A percentile compares a stretch with the other conserved stretches of the same genome.
Evolutionary conservation across 2,329 filamentous ascomycete species (phyloP).

Genomic region (Monosporascus sp.): DNA sequence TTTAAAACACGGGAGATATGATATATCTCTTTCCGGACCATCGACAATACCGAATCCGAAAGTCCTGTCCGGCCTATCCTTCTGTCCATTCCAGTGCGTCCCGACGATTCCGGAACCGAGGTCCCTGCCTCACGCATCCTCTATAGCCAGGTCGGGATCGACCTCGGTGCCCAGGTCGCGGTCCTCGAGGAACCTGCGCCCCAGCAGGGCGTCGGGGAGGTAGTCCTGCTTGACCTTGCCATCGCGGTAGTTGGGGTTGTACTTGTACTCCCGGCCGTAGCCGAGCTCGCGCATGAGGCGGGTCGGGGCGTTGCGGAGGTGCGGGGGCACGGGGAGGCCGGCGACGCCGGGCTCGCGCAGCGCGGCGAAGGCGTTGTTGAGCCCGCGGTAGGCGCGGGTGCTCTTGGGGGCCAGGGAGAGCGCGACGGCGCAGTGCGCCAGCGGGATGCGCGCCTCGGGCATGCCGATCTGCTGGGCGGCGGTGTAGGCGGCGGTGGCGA

Average conservation of each 20-base stretch:
- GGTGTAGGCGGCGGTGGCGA: conserved; percentile 81
- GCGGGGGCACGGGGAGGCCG: conserved; percentile 74
- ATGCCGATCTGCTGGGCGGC: conserved; percentile 91
- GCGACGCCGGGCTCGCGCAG: conserved; percentile 81
- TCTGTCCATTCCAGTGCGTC: no score
- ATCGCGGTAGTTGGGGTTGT: conserved; percentile 84
- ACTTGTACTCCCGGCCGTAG: conserved; percentile 90
- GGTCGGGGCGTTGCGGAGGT: conserved; percentile 89
- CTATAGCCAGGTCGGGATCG: conserved; percentile 61
- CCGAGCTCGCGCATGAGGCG: conserved; percentile 89
- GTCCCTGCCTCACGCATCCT: conserved; percentile 16
- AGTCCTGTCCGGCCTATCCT: no score
- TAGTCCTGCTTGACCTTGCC: conserved; percentile 85
- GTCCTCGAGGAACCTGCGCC: conserved; percentile 72
- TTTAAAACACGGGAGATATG: no score
- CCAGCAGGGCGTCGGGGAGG: conserved; percentile 70
- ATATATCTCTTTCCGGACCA: no score
- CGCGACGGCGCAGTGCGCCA: conserved; percentile 82
- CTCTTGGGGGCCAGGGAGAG: conserved; percentile 79
- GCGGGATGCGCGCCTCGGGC: conserved; percentile 88
- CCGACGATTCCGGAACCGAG: no score
- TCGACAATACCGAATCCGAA: no score
- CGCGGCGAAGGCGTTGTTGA: conserved; percentile 76
- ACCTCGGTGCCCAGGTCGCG: conserved; percentile 72
- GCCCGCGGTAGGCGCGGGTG: conserved; percentile 75